These are phyloP conservation scores for Xylaria curta DNA, from an alignment of 495 filamentous ascomycete genomes.

Conservation along the genomic window DNA sequence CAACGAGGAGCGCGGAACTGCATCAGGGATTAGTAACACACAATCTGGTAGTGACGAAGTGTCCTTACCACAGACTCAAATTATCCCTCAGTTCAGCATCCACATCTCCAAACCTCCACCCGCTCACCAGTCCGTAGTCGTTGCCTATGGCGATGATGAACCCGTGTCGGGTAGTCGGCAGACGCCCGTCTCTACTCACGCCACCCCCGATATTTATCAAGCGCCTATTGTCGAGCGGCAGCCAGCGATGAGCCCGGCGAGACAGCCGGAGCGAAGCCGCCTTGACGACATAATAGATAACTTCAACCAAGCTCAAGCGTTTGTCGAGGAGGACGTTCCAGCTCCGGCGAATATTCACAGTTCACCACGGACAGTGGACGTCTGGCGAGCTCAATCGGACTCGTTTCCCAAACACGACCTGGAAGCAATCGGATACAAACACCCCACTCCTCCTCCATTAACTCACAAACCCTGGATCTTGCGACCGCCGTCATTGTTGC, in stretches of 20 bases:
- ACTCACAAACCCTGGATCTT: slow-evolving; percentile 72
- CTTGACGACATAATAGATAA: slow-evolving; percentile 2
- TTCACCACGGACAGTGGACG: slow-evolving; percentile 30
- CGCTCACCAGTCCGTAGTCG: slow-evolving; percentile 24
- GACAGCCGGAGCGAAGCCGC: not conserved
- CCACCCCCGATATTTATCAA: slow-evolving; percentile 17
- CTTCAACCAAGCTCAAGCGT: slow-evolving; percentile 16
- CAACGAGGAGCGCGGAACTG: slow-evolving; percentile 33
- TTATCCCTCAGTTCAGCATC: slow-evolving; percentile 32
- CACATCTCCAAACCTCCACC: slow-evolving; percentile 25
- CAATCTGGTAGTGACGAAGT: slow-evolving; percentile 39
- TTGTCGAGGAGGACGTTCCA: slow-evolving; percentile 1
- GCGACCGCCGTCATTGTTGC: slow-evolving; percentile 63
- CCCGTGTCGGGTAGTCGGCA: slow-evolving; percentile 18
- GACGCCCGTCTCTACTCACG: slow-evolving; percentile 17
- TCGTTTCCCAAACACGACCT: slow-evolving; percentile 30
- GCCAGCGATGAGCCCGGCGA: not conserved
- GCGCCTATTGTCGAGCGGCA: slow-evolving; percentile 2
- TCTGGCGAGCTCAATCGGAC: slow-evolving; percentile 38
- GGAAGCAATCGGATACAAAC: slow-evolving; percentile 26
- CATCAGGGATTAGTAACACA: slow-evolving; percentile 33
- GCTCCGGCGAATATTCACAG: slow-evolving; percentile 12
- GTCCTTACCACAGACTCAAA: slow-evolving; percentile 25
- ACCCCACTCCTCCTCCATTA: slow-evolving; percentile 53
- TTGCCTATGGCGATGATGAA: not conserved